Evolutionary conservation across 148 eudicot species (phyloP).

Genomic region (Oxyria digyna): DNA sequence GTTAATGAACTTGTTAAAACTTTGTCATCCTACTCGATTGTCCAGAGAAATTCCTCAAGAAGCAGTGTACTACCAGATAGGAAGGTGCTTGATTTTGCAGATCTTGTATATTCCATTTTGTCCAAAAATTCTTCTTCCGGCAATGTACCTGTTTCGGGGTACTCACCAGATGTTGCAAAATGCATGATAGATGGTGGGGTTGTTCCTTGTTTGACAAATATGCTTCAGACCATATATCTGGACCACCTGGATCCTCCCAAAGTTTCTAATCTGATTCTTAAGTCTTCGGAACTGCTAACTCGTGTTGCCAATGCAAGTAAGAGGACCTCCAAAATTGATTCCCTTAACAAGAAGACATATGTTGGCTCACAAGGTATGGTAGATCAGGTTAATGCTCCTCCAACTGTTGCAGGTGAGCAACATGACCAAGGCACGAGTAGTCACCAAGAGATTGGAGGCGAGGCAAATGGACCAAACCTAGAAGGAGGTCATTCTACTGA

Average conservation of each 20-base stretch:
- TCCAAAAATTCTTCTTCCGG: conserved; percentile 77
- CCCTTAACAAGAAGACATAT: conserved; percentile 48
- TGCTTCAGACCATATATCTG: conserved; percentile 76
- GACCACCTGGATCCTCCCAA: conserved; percentile 97
- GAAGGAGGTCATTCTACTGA: conserved; percentile 27
- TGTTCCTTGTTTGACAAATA: conserved; percentile 62
- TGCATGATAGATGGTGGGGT: conserved; percentile 96
- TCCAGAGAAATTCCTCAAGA: conserved; percentile 38
- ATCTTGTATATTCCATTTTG: conserved; percentile 74
- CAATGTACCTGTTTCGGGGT: conserved; percentile 73
- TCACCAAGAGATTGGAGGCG: conserved; percentile 28
- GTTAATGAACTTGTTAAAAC: conserved; percentile 83
- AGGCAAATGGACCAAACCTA: conserved; percentile 28
- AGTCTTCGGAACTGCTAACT: conserved; percentile 75
- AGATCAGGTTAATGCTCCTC: conserved; percentile 23
- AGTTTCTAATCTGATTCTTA: conserved; percentile 69
- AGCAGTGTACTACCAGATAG: conserved; percentile 61
- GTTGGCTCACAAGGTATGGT: conserved; percentile 34
- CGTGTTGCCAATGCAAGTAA: conserved; percentile 88
- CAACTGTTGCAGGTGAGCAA: conserved; percentile 23
- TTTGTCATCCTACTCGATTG: conserved; percentile 35
- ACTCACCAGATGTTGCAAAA: conserved; percentile 87
- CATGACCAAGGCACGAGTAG: conserved; percentile 22
- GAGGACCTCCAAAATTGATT: conserved; percentile 52
- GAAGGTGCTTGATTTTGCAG: conserved; percentile 73